Evolutionary conservation across 352 stramenopile species (phyloP).

Genomic region (Elongisporangium anandrum): DNA sequence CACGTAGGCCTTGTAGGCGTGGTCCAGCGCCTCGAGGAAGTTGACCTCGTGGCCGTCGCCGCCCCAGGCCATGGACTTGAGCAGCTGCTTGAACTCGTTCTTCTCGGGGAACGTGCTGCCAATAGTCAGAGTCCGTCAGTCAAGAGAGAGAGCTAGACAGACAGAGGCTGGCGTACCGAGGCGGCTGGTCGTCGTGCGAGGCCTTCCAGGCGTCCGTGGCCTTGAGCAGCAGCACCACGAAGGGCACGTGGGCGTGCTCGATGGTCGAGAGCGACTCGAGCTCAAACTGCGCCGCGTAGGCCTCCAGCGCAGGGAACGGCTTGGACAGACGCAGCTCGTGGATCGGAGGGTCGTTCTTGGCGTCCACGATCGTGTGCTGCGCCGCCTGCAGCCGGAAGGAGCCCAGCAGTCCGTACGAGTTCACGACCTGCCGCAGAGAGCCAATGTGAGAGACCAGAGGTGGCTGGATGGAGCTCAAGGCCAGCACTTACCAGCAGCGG

Average conservation of each 20-base stretch:
- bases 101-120: conserved; percentile 84
- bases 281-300: conserved; percentile 50
- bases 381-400: conserved; percentile 86
- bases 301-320: conserved; percentile 67
- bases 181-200: conserved; percentile 35
- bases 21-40: conserved; percentile 91
- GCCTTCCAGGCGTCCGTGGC: conserved; percentile 54
- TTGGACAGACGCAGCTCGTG: conserved; percentile 88
- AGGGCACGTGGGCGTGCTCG: conserved; percentile 92
- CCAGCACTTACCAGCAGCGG: conserved; percentile 65
- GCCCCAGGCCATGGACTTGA: conserved; percentile 59
- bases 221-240: conserved; percentile 90
- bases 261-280: conserved; percentile 70
- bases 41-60: conserved; percentile 89
- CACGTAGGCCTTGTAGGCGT: conserved; percentile 93
- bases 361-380: conserved; percentile 85
- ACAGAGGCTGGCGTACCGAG: conserved; percentile 17
- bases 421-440: conserved; percentile 30
- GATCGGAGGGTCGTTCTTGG: conserved; percentile 81
- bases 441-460: not conserved
- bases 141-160: not conserved
- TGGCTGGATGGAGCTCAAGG: not conserved
- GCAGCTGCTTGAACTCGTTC: conserved; percentile 77
- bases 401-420: conserved; percentile 93
- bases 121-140: not conserved